Base-by-base conservation (phyloP, 257 asterid species). In the Scutellaria barbata region DNA sequence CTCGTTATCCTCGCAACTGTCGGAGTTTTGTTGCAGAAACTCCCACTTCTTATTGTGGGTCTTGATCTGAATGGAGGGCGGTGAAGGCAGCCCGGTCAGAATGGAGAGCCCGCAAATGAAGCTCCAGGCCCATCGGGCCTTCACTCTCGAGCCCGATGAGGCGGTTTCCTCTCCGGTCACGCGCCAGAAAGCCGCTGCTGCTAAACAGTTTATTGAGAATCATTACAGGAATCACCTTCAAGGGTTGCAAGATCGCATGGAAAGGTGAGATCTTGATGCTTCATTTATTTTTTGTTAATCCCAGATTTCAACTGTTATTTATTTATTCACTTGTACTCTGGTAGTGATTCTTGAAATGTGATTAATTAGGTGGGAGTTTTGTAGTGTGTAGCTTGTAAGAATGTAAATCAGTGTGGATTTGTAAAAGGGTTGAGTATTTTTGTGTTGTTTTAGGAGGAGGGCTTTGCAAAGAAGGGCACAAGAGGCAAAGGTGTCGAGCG, bases 241-340 rank as follows among this genome's bases (percentile, higher is more conserved):
- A 63, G 99, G 99, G 5, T 74, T 94, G 76, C 96, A 91, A 71
- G 99, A 94, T 88, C 99, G 97, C 59, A 89, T 37, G 82, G 99
- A 94, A 10, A 89, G 99, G 98, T 93, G 46, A 8, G 63, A 48
- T 72, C 55, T 42, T 73, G 33, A 0, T 47, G 52, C 33, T 76
- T 78, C 78, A 2, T 50, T 22, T 48, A 16, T 25, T 3, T 43
- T 16, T 7, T 71, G 5, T 52, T 45, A n/a, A 55, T 51, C 12
- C 20, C 37, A 25, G 71, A 35, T 71, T 78, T 56, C 69, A 68
- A 60, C 45, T 40, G 51, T 6, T 25, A 3, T n/a, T 47, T 41
- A 3, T 20, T 40, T 33, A 7, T 63, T 73, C 54, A 53, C 46
- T 35, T 48, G 18, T 0, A 11, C 10, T 53, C 6, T 53, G 3